phyloP scores from a whole-genome alignment of 345 rosid genomes.

The Populus pruinosa region DNA sequence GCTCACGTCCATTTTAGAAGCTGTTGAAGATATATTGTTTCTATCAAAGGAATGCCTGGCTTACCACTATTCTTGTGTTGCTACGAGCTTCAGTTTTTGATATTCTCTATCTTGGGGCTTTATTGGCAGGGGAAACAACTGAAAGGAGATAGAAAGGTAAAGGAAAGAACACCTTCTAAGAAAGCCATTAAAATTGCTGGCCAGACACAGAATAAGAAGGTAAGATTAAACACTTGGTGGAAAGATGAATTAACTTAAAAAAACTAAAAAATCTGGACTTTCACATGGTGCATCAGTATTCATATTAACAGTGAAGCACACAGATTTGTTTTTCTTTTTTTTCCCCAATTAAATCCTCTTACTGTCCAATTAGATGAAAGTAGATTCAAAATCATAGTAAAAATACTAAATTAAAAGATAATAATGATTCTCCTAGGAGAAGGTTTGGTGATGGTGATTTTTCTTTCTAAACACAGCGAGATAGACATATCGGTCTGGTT shows the following conservation, averaged over 20 bases:
- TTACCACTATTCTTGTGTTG: background rate
- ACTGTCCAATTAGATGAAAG: too few relatives aligned
- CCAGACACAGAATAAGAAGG: slow-evolving; percentile 16
- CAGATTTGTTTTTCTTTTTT: too few relatives aligned
- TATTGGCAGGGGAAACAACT: slow-evolving; percentile 19
- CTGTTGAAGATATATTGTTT: background rate
- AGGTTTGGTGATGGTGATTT: too few relatives aligned
- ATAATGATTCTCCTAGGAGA: too few relatives aligned
- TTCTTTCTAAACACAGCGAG: too few relatives aligned
- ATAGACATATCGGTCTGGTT: too few relatives aligned
- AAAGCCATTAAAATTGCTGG: slow-evolving; percentile 17
- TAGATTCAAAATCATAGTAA: too few relatives aligned
- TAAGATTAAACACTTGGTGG: slow-evolving; percentile 7
- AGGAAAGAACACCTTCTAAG: slow-evolving; percentile 22
- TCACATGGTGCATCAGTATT: too few relatives aligned
- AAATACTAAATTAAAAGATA: too few relatives aligned
- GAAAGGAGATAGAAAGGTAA: slow-evolving; percentile 10
- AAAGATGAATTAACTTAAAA: background rate
- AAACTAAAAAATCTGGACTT: too few relatives aligned
- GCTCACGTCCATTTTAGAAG: background rate
- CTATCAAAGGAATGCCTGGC: background rate
- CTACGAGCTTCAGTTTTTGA: background rate
- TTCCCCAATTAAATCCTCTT: too few relatives aligned
- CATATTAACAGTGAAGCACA: too few relatives aligned
- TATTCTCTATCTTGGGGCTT: background rate